A percentile compares a stretch with the other conserved stretches of the same genome.
Evolutionary conservation across 106 monocot genomes (phyloP).

Genomic region (Dendrobium officinale): DNA sequence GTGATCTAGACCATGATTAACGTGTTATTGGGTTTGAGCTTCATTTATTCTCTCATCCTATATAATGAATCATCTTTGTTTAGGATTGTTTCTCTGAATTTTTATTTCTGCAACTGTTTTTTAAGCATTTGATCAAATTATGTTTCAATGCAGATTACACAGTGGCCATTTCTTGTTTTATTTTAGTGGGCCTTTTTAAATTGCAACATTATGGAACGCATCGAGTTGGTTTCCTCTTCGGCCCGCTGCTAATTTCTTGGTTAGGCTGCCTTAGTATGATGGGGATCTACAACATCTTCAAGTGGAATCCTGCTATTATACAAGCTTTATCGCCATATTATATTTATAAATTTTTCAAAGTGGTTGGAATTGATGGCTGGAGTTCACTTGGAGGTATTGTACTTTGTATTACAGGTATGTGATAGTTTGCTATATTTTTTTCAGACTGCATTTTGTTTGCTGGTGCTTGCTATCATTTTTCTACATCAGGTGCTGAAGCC

Average conservation of each 20-base stretch:
- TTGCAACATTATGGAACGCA: conserved; percentile 78
- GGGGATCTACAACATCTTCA: conserved; percentile 63
- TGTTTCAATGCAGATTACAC: conserved; percentile 41
- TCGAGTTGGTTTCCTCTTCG: conserved; percentile 66
- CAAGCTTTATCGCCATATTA: conserved; percentile 65
- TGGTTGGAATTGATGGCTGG: conserved; percentile 60
- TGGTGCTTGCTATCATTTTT: conserved; percentile 2
- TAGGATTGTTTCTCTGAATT: neutral
- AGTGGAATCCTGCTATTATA: conserved; percentile 62
- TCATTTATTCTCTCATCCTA: neutral
- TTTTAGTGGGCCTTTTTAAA: conserved; percentile 57
- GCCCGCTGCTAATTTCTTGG: conserved; percentile 68
- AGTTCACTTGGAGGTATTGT: conserved; percentile 72
- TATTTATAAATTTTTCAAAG: conserved; percentile 56
- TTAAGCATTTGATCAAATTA: neutral
- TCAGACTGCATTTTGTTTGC: neutral
- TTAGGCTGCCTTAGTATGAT: conserved; percentile 46
- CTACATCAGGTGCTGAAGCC: conserved; percentile 61
- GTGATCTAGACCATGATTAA: neutral
- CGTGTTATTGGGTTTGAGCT: neutral
- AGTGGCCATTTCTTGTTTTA: conserved; percentile 40
- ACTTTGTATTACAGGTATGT: conserved; percentile 77
- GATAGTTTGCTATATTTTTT: neutral
- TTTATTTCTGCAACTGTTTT: neutral
- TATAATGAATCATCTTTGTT: neutral